These are phyloP conservation scores for Saccharomycopsis javanensis DNA, from an alignment of 805 yeast genomes.

Conservation along the genomic window DNA sequence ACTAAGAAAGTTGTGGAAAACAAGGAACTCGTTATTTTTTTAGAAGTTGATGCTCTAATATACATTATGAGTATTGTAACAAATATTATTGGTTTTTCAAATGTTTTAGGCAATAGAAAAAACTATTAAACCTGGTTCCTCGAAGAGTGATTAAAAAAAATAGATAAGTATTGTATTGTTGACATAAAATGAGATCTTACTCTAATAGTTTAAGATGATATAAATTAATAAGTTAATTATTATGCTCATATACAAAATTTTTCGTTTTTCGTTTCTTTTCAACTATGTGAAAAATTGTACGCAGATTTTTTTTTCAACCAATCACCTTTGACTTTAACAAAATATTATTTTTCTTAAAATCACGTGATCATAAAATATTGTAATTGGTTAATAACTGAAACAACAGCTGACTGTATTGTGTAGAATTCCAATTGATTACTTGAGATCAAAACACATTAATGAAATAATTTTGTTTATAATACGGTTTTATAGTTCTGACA, in stretches of 20 bases:
- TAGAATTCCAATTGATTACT: too few species aligned
- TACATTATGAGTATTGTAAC: conserved; percentile 30
- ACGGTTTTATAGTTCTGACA: too few species aligned
- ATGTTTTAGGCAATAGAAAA: too few species aligned
- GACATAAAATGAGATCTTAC: not conserved
- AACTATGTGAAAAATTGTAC: not conserved
- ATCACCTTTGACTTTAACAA: not conserved
- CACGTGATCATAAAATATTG: not conserved
- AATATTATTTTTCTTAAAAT: not conserved
- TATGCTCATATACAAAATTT: not conserved
- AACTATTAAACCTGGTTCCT: not conserved
- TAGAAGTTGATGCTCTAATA: conserved; percentile 48
- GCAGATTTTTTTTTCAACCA: not conserved
- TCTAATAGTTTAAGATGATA: not conserved
- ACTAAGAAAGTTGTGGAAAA: conserved; percentile 69
- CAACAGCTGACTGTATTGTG: too few species aligned
- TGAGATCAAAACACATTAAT: too few species aligned
- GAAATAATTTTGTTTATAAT: too few species aligned
- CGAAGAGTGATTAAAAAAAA: too few species aligned
- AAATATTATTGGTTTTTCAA: not conserved
- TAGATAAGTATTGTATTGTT: too few species aligned
- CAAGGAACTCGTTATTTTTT: conserved; percentile 49
- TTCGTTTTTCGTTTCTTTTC: not conserved
- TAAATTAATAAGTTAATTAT: not conserved
- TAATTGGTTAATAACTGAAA: too few species aligned